Percentiles rank a stretch among this genome's conserved stretches.
Evolutionary conservation across 2,329 filamentous ascomycete species (phyloP).

Genomic region (Paecilomyces dactylethromorphus): DNA sequence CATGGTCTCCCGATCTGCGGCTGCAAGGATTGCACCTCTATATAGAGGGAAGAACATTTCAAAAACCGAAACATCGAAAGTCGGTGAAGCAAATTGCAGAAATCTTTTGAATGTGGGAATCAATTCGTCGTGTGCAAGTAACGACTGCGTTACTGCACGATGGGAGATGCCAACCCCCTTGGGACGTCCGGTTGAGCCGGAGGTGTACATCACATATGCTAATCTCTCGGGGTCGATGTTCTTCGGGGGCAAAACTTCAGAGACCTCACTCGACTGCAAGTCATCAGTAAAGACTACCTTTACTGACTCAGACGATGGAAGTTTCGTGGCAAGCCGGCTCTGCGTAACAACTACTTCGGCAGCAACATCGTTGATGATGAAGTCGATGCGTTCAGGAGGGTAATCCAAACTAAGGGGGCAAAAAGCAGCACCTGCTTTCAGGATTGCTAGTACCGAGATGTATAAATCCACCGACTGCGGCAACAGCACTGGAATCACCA

Average conservation of each 20-base stretch:
- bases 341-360: constrained; percentile 64
- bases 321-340: constrained; percentile 12
- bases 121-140: constrained; percentile 72
- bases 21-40: constrained; percentile 65
- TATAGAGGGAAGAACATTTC: constrained; percentile 87
- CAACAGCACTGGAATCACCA: constrained; percentile 66
- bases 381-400: constrained; percentile 68
- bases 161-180: constrained; percentile 85
- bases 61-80: constrained; percentile 91
- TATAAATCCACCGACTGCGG: constrained; percentile 74
- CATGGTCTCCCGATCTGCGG: constrained; percentile 62
- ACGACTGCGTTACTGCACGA: constrained; percentile 68
- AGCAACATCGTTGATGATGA: constrained; percentile 71
- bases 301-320: constrained; percentile 14
- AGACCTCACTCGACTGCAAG: constrained; percentile 4
- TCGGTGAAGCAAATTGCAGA: constrained; percentile 85
- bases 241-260: constrained; percentile 2
- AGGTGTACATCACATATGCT: constrained; percentile 92
- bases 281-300: constrained; percentile 17
- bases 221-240: constrained; percentile 33
- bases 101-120: constrained; percentile 74
- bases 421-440: constrained; percentile 78
- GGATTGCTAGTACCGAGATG: constrained; percentile 65
- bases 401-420: constrained; percentile 77
- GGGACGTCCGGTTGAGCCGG: constrained; percentile 79